These are phyloP conservation scores for Cytidiella melzeri DNA, from an alignment of 768 basidiomycete genomes.

Conservation along the genomic window DNA sequence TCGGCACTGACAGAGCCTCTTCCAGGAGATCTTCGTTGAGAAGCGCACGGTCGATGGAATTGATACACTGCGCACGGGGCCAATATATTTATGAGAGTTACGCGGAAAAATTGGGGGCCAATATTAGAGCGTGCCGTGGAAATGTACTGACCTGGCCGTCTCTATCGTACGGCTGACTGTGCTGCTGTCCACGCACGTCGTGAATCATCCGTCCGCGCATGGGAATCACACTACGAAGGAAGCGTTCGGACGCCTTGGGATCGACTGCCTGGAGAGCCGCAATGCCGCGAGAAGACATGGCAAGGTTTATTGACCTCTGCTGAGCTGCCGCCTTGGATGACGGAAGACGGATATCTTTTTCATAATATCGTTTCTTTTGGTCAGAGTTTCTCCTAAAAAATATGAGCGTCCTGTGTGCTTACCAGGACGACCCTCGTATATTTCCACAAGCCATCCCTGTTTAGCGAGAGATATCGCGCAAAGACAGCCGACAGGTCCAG, in stretches of 20 bases:
- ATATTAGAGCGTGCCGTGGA: constrained; percentile 6
- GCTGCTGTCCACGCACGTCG: constrained; percentile 57
- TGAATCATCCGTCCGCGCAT: constrained; percentile 98
- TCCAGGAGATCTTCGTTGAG: constrained; percentile 84
- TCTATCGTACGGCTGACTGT: constrained; percentile 85
- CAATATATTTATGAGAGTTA: constrained; percentile 17
- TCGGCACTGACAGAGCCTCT: constrained; percentile 56
- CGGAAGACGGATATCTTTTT: constrained; percentile 70
- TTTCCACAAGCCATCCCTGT: constrained; percentile 76
- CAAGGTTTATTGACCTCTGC: constrained; percentile 93
- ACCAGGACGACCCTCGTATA: constrained; percentile 82
- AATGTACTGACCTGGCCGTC: constrained; percentile 67
- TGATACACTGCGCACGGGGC: constrained; percentile 63
- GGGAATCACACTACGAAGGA: constrained; percentile 78
- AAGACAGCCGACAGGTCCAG: constrained; percentile 93
- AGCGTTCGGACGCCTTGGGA: constrained; percentile 56
- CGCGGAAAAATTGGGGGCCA: constrained; percentile 14
- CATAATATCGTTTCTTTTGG: constrained; percentile 1
- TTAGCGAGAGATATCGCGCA: constrained; percentile 81
- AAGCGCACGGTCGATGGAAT: constrained; percentile 85
- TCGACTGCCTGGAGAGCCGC: constrained; percentile 82
- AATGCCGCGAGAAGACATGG: constrained; percentile 90
- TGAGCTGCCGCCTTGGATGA: constrained; percentile 58
- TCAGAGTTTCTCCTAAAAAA: neutral
- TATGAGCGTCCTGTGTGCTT: constrained; percentile 16